Evolutionary conservation across 1,284 basidiomycete species (phyloP), one percentile per base, ranked within the genome.

Genomic region (Termitomyces sp.): DNA sequence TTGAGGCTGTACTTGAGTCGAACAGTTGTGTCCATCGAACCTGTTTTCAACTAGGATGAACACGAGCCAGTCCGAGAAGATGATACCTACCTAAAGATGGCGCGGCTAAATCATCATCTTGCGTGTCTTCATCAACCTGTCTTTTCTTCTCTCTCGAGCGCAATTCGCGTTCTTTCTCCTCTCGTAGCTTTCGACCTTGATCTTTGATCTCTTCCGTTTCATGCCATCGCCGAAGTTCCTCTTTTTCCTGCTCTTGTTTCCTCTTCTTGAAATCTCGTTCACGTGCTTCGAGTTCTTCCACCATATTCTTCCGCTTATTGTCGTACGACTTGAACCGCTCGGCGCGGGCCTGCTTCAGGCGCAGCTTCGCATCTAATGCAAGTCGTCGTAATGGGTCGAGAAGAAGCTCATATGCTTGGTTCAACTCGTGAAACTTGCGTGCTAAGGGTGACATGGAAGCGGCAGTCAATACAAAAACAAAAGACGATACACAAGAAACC

Each of bases 361-460:
- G 84, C 8, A 90, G 71, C 64, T 88, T 88, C 1, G 86, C 87
- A 63, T 94, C 91, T 37, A 95, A 73, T 3, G 86, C 89, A n/a
- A 90, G 78, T 19, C 93, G 84, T 47, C 90, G 84, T 6, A 88
- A 73, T 0, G 89, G 89, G 62, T 96, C 91, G 53, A 91, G 83
- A 3, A 97, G 77, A 16, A 94, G 79, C 60, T 93, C 89, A 58
- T 92, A 89, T 0, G 93, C 88, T 52, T 89, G 79, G 48, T 88
- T 92, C 50, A 97, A 81, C 56, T 88, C 84, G 66, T 95, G 91
- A 66, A 97, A 97, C 66, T 91, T 90, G 50, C 83, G 78, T 3
- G 89, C 90, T 78, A 26, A 26, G 18, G 8, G n/a, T 24, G 16
- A 41, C 13, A 41, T 19, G 53, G 21, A 37, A 9, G 44, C 13